Percentiles rank a stretch among this genome's conserved stretches.
Conservation (phyloP, 208 protist species). For the Angomonas ambiguus region DNA sequence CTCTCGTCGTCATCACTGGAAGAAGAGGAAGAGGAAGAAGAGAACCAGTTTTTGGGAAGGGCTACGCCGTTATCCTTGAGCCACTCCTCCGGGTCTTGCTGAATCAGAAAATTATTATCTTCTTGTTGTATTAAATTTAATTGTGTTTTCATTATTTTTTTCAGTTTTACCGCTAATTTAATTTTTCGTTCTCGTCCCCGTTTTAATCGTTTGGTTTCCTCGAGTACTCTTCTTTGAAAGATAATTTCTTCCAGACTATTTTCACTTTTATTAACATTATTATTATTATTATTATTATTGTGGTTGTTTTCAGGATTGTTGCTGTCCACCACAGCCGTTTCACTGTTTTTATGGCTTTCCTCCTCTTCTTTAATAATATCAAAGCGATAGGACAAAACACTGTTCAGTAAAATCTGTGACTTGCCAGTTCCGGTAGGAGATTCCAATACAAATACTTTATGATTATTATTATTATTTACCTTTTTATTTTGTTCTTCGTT, state of each 20-base stretch:
- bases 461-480: slow-evolving; percentile 3
- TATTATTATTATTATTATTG: neutral
- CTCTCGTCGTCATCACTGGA: neutral
- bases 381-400: slow-evolving; percentile 64
- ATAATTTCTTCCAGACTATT: neutral
- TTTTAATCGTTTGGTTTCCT: neutral
- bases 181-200: neutral
- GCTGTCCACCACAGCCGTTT: too few relatives aligned
- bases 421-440: slow-evolving; percentile 95
- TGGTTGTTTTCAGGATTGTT: too few relatives aligned
- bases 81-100: slow-evolving; percentile 26
- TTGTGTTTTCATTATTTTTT: neutral
- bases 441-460: slow-evolving; percentile 90
- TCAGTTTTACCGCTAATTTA: neutral
- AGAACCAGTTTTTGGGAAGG: neutral
- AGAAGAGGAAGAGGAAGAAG: neutral
- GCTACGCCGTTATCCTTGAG: slow-evolving; percentile 13
- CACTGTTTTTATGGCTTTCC: too few relatives aligned
- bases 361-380: slow-evolving; percentile 6
- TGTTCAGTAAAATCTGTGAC: slow-evolving; percentile 91
- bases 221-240: neutral
- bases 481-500: neutral
- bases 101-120: slow-evolving; percentile 26
- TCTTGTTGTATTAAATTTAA: neutral
- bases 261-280: neutral